Percentiles rank a stretch among this genome's conserved stretches.
Conservation (phyloP, 2,329 filamentous ascomycete genomes). For the Microascus cirrosus region DNA sequence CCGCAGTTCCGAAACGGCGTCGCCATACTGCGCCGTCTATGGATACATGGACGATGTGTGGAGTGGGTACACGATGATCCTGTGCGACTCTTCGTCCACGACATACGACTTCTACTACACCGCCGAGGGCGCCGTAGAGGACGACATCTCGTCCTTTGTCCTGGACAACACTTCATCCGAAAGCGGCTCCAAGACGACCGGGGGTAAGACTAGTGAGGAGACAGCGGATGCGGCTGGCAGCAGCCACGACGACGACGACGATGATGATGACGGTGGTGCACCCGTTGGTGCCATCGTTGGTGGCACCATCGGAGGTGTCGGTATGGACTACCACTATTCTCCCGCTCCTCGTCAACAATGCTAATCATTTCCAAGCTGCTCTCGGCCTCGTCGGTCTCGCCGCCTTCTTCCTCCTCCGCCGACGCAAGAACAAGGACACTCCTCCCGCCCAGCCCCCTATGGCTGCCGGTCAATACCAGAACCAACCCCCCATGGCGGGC, state of each 20-base stretch:
- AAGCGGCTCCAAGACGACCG: neutral
- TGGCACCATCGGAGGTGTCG: constrained; percentile 2
- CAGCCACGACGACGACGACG: neutral
- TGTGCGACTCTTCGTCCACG: neutral
- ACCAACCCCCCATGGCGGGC: neutral
- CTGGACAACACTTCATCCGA: neutral
- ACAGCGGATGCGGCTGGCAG: neutral
- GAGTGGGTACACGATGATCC: constrained; percentile 1
- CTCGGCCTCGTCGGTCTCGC: neutral
- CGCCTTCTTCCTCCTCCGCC: constrained; percentile 1
- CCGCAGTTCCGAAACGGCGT: neutral
- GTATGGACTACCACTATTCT: neutral
- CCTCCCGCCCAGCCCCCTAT: neutral
- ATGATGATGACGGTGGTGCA: neutral
- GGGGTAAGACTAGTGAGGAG: neutral
- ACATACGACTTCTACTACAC: constrained; percentile 2
- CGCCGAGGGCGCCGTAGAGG: neutral
- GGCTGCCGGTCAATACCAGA: neutral
- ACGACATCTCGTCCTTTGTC: neutral
- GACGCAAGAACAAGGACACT: neutral
- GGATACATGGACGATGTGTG: neutral
- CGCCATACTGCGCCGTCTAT: neutral
- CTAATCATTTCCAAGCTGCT: neutral
- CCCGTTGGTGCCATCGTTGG: constrained; percentile 3
- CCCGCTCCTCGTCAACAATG: neutral